These are phyloP conservation scores for Cinnamomum chago DNA, from an alignment of 164 flowering plant genomes.

Conservation along the genomic window DNA sequence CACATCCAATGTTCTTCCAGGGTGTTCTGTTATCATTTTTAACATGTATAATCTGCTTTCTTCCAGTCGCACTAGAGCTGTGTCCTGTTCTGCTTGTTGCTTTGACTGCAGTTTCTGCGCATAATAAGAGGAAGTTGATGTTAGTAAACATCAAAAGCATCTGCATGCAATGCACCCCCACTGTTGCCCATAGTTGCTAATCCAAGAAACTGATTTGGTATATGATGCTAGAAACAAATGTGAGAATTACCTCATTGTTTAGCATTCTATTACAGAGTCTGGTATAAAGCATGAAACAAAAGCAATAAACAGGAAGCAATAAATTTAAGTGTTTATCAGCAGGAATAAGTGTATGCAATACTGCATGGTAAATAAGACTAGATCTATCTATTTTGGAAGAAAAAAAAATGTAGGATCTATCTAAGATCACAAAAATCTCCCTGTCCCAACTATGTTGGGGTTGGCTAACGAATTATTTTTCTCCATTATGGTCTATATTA, in stretches of 20 bases:
- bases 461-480: no score
- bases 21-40: slow-evolving; percentile 10
- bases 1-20: slow-evolving; percentile 18
- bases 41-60: slow-evolving; percentile 21
- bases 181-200: background rate
- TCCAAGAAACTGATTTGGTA: background rate
- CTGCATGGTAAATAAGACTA: no score
- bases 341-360: no score
- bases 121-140: background rate
- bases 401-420: no score
- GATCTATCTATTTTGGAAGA: no score
- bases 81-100: slow-evolving; percentile 17
- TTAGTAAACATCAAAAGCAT: background rate
- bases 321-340: no score
- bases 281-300: background rate
- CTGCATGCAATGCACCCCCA: background rate
- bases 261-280: background rate
- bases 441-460: no score
- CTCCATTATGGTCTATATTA: no score
- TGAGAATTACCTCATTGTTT: background rate
- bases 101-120: slow-evolving; percentile 20
- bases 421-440: no score
- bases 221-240: no score
- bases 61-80: slow-evolving; percentile 14
- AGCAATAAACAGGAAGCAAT: background rate